Conservation (phyloP, 176 grass and related monocot species). For the Juncus inflexus region DNA sequence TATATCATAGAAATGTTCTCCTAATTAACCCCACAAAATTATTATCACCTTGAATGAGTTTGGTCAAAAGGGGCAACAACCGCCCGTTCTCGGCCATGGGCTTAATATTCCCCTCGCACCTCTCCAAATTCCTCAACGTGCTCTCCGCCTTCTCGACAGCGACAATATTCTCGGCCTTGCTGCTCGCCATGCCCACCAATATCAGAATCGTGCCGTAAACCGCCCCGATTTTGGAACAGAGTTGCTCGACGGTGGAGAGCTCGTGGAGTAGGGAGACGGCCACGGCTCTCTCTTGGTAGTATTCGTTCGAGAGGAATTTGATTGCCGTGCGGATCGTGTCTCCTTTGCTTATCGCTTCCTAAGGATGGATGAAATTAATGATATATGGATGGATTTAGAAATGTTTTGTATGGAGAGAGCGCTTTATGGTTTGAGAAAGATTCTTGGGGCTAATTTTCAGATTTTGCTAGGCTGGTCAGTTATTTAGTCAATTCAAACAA, state of each 20-base stretch:
- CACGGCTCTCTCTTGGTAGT: slow-evolving; percentile 61
- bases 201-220: slow-evolving; percentile 66
- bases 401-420: no score
- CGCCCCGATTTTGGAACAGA: slow-evolving; percentile 48
- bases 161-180: slow-evolving; percentile 48
- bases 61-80: slow-evolving; percentile 59
- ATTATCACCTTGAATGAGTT: slow-evolving; percentile 38
- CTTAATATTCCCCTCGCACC: slow-evolving; percentile 57
- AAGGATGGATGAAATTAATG: background rate
- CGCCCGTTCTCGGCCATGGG: slow-evolving; percentile 84
- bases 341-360: slow-evolving; percentile 53
- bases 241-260: slow-evolving; percentile 44
- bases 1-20: no score
- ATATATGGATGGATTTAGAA: no score
- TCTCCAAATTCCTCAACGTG: slow-evolving; percentile 64
- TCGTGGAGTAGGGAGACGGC: slow-evolving; percentile 54
- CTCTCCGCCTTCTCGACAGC: slow-evolving; percentile 67
- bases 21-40: no score
- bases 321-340: slow-evolving; percentile 69
- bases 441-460: no score
- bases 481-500: no score
- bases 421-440: no score
- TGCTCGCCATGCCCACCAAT: slow-evolving; percentile 70
- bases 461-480: no score
- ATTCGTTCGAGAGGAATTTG: slow-evolving; percentile 63